Evolutionary conservation across 2,329 filamentous ascomycete genomes (phyloP).

Genomic region (Aspergillus fijiensis): DNA sequence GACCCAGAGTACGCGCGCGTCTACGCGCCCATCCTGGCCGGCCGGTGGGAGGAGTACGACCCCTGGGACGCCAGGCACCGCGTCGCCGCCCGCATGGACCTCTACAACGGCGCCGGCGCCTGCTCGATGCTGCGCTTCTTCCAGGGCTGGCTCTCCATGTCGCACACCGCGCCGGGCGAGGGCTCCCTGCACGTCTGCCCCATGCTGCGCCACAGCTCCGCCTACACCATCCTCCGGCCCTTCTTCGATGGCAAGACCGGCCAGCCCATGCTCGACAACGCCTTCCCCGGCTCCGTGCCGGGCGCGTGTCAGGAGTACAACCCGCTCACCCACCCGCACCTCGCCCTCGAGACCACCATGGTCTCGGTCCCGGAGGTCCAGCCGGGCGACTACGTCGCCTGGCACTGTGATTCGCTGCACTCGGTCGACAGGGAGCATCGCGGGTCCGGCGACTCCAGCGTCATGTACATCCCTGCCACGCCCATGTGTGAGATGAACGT

Average conservation of each 20-base stretch:
- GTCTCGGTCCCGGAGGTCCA: slow-evolving; percentile 66
- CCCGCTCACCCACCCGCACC: slow-evolving; percentile 65
- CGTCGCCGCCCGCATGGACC: slow-evolving; percentile 66
- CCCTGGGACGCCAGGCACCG: slow-evolving; percentile 75
- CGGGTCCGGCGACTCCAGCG: slow-evolving; percentile 72
- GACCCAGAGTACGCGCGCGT: slow-evolving; percentile 67
- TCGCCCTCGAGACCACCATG: slow-evolving; percentile 68
- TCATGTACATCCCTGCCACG: slow-evolving; percentile 85
- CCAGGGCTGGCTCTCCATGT: slow-evolving; percentile 84
- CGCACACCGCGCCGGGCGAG: slow-evolving; percentile 67
- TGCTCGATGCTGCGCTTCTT: slow-evolving; percentile 85
- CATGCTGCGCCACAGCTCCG: slow-evolving; percentile 69
- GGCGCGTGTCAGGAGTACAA: slow-evolving; percentile 70
- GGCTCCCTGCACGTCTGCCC: slow-evolving; percentile 84
- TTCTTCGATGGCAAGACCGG: slow-evolving; percentile 67
- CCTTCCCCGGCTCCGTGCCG: slow-evolving; percentile 67
- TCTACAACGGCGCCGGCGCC: slow-evolving; percentile 77
- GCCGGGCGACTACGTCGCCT: slow-evolving; percentile 72
- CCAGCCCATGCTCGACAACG: slow-evolving; percentile 41
- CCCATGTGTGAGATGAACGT: slow-evolving; percentile 76
- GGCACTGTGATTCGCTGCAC: slow-evolving; percentile 82
- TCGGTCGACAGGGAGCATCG: slow-evolving; percentile 77
- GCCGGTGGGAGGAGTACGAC: slow-evolving; percentile 78
- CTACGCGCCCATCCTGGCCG: slow-evolving; percentile 71
- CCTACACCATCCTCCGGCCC: slow-evolving; percentile 77